A percentile compares a stretch with the other conserved stretches of the same genome.
phyloP scores from a whole-genome alignment of 352 stramenopile species.

The Globisporangium emineosum region DNA sequence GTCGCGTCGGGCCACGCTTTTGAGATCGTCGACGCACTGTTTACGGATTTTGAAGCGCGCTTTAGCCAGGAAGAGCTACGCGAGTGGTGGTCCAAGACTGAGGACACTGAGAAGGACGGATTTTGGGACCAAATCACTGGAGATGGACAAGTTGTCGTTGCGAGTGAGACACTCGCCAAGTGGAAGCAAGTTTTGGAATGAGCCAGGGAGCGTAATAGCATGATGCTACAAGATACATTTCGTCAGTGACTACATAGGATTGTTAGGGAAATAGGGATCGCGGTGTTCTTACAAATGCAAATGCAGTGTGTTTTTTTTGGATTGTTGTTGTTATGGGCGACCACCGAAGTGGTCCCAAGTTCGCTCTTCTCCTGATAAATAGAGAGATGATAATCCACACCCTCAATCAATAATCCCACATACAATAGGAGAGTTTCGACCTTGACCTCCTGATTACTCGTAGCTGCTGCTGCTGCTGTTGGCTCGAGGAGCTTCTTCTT shows the following conservation, averaged over 20 bases:
- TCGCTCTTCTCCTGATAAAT: background rate
- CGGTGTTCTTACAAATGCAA: background rate
- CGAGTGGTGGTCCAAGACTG: conserved; percentile 49
- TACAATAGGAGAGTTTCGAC: background rate
- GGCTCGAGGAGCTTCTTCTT: background rate
- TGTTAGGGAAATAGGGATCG: background rate
- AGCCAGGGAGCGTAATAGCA: background rate
- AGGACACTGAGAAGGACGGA: conserved; percentile 22
- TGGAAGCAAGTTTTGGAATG: conserved; percentile 22
- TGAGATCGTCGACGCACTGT: conserved; percentile 49
- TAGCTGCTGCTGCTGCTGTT: background rate
- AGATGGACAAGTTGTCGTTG: background rate
- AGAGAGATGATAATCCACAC: background rate
- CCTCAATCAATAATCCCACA: conserved; percentile 8
- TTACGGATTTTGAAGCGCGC: conserved; percentile 29
- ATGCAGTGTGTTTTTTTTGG: conserved; percentile 3
- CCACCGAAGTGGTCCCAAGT: background rate
- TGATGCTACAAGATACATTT: background rate
- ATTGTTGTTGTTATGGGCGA: background rate
- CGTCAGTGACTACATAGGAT: background rate
- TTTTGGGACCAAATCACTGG: conserved; percentile 23
- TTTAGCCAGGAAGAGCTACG: conserved; percentile 35
- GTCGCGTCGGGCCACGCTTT: conserved; percentile 38
- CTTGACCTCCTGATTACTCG: background rate
- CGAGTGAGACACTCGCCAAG: conserved; percentile 13